Conservation (phyloP, 2,329 filamentous ascomycete species). For the Sporothrix euskadiensis region DNA sequence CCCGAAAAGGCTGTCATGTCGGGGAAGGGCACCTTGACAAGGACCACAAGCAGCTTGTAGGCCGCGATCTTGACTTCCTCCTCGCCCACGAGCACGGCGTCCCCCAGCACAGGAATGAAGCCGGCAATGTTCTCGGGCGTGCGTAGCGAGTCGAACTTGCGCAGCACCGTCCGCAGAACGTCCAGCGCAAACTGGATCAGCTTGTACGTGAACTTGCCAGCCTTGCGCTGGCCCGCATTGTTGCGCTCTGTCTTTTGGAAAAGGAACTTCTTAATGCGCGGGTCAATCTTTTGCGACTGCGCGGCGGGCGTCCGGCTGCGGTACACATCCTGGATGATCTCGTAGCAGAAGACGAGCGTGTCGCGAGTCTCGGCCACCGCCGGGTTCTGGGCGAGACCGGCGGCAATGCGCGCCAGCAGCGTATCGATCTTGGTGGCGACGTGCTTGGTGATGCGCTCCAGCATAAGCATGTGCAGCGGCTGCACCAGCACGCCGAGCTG, state of each 20-base stretch:
- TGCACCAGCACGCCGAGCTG: slow-evolving; percentile 73
- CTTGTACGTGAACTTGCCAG: slow-evolving; percentile 82
- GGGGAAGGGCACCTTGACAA: slow-evolving; percentile 80
- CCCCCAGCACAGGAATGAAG: slow-evolving; percentile 86
- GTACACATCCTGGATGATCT: slow-evolving; percentile 87
- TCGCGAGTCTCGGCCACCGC: slow-evolving; percentile 71
- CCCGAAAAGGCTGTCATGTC: slow-evolving; percentile 56
- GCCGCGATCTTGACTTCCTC: slow-evolving; percentile 91
- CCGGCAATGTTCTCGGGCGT: slow-evolving; percentile 78
- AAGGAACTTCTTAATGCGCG: slow-evolving; percentile 70
- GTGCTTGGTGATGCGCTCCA: slow-evolving; percentile 79
- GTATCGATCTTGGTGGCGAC: slow-evolving; percentile 90
- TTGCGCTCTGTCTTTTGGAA: slow-evolving; percentile 78
- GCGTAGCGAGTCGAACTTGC: slow-evolving; percentile 78
- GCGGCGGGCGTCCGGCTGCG: slow-evolving; percentile 52
- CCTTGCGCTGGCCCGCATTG: slow-evolving; percentile 64
- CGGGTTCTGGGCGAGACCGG: slow-evolving; percentile 80
- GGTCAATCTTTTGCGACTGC: slow-evolving; percentile 45
- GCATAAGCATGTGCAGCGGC: slow-evolving; percentile 74
- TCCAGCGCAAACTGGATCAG: slow-evolving; percentile 85
- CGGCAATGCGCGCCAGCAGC: slow-evolving; percentile 76
- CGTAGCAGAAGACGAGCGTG: slow-evolving; percentile 90
- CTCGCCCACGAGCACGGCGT: slow-evolving; percentile 78
- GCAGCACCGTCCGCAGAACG: slow-evolving; percentile 78
- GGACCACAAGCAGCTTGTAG: slow-evolving; percentile 78